phyloP scores from a whole-genome alignment of 148 eudicot species.

The Euryodendron excelsum region DNA sequence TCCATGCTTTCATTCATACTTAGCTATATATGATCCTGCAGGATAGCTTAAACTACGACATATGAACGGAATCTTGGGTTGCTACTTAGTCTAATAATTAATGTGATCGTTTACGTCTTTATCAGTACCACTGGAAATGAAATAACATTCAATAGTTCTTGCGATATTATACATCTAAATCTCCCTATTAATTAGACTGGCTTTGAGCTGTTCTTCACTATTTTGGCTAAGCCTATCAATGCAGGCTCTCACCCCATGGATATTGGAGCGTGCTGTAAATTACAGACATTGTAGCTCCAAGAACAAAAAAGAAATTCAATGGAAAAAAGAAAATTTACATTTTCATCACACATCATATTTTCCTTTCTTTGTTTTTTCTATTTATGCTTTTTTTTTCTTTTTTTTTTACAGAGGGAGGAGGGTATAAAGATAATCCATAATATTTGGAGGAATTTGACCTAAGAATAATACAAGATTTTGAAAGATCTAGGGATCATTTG shows the following conservation, averaged over 20 bases:
- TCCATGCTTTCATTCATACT: neutral
- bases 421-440: no score
- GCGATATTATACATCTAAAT: neutral
- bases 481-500: neutral
- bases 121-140: neutral
- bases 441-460: no score
- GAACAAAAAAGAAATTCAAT: neutral
- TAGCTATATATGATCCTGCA: neutral
- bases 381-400: no score
- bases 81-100: neutral
- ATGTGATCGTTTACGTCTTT: no score
- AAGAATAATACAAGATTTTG: neutral
- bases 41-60: neutral
- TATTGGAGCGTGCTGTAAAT: neutral
- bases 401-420: no score
- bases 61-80: neutral
- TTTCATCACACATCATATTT: no score
- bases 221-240: neutral
- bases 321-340: neutral
- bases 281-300: neutral
- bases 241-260: neutral
- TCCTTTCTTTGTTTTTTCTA: no score
- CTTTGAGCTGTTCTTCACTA: neutral
- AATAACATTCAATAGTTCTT: no score
- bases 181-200: neutral